Percentiles rank a stretch among this genome's conserved stretches.
Evolutionary conservation across 2,329 filamentous ascomycete genomes (phyloP).

Genomic region (Bipolaris cookei): DNA sequence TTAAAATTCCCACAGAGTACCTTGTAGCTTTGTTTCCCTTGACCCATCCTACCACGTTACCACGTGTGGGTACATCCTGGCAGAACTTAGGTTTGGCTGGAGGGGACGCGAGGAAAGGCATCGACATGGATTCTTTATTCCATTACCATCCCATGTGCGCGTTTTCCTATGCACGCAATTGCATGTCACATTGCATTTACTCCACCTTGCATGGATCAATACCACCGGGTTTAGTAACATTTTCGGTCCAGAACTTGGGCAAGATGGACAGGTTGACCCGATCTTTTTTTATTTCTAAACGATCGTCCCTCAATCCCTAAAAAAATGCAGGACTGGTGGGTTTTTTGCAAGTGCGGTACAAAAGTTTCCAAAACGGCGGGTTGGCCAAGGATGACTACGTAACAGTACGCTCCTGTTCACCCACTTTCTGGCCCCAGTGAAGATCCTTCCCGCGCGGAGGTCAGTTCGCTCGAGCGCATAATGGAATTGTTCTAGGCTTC

Average conservation of each 20-base stretch:
- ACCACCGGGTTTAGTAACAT: neutral
- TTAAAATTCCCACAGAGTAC: neutral
- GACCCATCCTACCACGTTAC: neutral
- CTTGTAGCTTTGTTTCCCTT: neutral
- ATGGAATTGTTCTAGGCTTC: conserved; percentile 8
- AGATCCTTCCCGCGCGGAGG: conserved; percentile 5
- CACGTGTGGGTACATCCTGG: neutral
- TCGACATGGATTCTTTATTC: neutral
- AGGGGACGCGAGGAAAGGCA: neutral
- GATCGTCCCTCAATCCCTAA: neutral
- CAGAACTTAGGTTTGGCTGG: neutral
- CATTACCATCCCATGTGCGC: conserved; percentile 5
- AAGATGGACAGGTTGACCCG: neutral
- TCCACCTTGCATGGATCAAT: conserved; percentile 9
- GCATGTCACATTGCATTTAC: conserved; percentile 19
- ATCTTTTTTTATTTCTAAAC: too few relatives aligned
- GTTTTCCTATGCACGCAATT: conserved; percentile 15
- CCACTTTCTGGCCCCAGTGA: conserved; percentile 9
- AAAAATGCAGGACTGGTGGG: neutral
- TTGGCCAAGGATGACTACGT: neutral
- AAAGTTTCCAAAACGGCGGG: neutral
- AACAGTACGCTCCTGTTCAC: conserved; percentile 4
- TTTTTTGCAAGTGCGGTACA: neutral
- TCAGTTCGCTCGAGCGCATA: conserved; percentile 8
- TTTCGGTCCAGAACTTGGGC: neutral